Evolutionary conservation across 306 rosid genomes (phyloP).

Genomic region (Cicer yamashitae): DNA sequence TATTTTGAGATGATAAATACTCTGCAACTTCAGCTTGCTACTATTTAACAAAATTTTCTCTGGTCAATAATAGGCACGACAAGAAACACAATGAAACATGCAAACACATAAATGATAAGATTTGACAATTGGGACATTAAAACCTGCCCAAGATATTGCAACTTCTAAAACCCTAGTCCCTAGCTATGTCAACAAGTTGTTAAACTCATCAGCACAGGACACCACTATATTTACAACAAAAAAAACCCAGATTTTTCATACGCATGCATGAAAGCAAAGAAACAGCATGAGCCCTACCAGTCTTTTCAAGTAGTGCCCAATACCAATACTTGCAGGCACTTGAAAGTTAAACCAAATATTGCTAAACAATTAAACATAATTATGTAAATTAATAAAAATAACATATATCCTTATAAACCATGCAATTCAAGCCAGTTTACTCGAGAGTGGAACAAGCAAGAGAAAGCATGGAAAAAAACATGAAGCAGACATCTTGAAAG

Average conservation of each 20-base stretch:
- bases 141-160: slow-evolving; percentile 25
- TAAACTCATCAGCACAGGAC: slow-evolving; percentile 7
- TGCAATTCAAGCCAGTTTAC: slow-evolving; percentile 38
- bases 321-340: slow-evolving; percentile 5
- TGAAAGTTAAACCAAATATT: slow-evolving; percentile 26
- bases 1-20: slow-evolving; percentile 24
- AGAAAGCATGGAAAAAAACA: slow-evolving; percentile 28
- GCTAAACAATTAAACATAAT: slow-evolving; percentile 6
- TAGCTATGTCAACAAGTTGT: slow-evolving; percentile 22
- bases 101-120: slow-evolving; percentile 20
- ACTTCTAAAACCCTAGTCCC: slow-evolving; percentile 26
- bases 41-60: slow-evolving; percentile 24
- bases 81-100: slow-evolving; percentile 13
- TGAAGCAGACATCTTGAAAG: slow-evolving; percentile 40
- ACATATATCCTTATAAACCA: slow-evolving; percentile 43
- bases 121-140: slow-evolving; percentile 25
- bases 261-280: slow-evolving; percentile 22
- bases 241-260: slow-evolving; percentile 14
- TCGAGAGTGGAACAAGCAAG: slow-evolving; percentile 42
- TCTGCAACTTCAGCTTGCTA: slow-evolving; percentile 20
- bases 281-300: slow-evolving; percentile 25
- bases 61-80: slow-evolving; percentile 22
- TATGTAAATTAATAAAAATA: slow-evolving; percentile 31
- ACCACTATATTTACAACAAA: slow-evolving; percentile 11
- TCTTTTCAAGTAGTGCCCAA: slow-evolving; percentile 28